phyloP scores from a whole-genome alignment of 2,329 filamentous ascomycete species.

The Aspergillus carbonarius region DNA sequence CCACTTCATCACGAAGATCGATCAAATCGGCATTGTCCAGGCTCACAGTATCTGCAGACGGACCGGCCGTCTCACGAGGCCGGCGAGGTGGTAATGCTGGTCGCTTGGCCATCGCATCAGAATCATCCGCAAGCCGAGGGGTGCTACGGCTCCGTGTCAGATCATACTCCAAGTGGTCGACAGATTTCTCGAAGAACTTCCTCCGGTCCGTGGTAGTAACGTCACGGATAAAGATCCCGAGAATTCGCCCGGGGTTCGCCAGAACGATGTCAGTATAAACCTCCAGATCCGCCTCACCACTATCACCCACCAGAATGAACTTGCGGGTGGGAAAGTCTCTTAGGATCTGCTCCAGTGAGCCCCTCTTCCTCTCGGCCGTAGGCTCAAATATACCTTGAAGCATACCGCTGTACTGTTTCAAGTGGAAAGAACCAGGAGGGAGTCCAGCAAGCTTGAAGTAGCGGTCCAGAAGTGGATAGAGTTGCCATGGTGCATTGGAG shows the following conservation, averaged over 20 bases:
- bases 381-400: slow-evolving; percentile 97
- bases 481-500: slow-evolving; percentile 98
- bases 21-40: slow-evolving; percentile 38
- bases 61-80: slow-evolving; percentile 20
- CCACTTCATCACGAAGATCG: slow-evolving; percentile 40
- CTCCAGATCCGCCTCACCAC: slow-evolving; percentile 93
- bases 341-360: slow-evolving; percentile 79
- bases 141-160: slow-evolving; percentile 26
- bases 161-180: slow-evolving; percentile 34
- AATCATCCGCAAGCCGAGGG: slow-evolving; percentile 25
- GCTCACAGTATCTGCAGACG: slow-evolving; percentile 21
- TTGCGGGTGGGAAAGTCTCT: slow-evolving; percentile 84
- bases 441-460: slow-evolving; percentile 80
- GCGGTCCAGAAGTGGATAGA: slow-evolving; percentile 83
- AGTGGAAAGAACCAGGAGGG: slow-evolving; percentile 83
- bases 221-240: slow-evolving; percentile 91
- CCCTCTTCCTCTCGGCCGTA: slow-evolving; percentile 90
- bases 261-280: slow-evolving; percentile 93
- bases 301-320: slow-evolving; percentile 92
- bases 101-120: slow-evolving; percentile 30
- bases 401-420: slow-evolving; percentile 97
- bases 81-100: slow-evolving; percentile 44
- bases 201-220: slow-evolving; percentile 76
- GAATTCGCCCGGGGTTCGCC: slow-evolving; percentile 76
- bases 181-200: slow-evolving; percentile 74